These are phyloP conservation scores for Durio zibethinus DNA, from an alignment of 345 rosid species.

Conservation along the genomic window DNA sequence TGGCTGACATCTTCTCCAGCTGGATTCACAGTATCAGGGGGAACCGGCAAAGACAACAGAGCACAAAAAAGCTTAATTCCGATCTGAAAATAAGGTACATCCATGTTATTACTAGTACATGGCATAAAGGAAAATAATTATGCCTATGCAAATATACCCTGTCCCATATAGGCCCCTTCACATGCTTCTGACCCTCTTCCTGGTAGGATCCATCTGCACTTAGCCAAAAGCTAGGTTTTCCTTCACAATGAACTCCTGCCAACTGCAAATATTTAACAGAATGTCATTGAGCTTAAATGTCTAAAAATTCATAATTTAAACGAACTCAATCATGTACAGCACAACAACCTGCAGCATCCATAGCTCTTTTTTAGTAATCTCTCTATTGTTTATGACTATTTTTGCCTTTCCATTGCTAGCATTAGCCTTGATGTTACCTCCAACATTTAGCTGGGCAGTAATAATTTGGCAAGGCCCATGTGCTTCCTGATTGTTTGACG, in stretches of 20 bases:
- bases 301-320: constrained; percentile 2
- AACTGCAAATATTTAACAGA: constrained; percentile 40
- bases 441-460: constrained; percentile 45
- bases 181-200: constrained; percentile 74
- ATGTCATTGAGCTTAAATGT: constrained; percentile 1
- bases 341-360: constrained; percentile 73
- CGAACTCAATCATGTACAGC: constrained; percentile 7
- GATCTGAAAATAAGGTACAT: constrained; percentile 34
- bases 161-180: constrained; percentile 55
- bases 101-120: constrained; percentile 11
- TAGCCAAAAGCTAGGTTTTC: constrained; percentile 63
- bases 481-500: constrained; percentile 54
- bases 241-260: constrained; percentile 67
- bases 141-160: constrained; percentile 41
- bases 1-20: constrained; percentile 31
- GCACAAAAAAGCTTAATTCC: constrained; percentile 40
- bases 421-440: constrained; percentile 36
- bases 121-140: constrained; percentile 8
- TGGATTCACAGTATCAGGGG: constrained; percentile 31
- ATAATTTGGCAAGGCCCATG: constrained; percentile 76
- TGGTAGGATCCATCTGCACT: constrained; percentile 54
- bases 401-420: constrained; percentile 83
- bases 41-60: constrained; percentile 60
- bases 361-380: constrained; percentile 62
- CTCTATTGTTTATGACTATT: constrained; percentile 53